Conservation (phyloP, 768 basidiomycete genomes). For the Cystofilobasidium capitatum region DNA sequence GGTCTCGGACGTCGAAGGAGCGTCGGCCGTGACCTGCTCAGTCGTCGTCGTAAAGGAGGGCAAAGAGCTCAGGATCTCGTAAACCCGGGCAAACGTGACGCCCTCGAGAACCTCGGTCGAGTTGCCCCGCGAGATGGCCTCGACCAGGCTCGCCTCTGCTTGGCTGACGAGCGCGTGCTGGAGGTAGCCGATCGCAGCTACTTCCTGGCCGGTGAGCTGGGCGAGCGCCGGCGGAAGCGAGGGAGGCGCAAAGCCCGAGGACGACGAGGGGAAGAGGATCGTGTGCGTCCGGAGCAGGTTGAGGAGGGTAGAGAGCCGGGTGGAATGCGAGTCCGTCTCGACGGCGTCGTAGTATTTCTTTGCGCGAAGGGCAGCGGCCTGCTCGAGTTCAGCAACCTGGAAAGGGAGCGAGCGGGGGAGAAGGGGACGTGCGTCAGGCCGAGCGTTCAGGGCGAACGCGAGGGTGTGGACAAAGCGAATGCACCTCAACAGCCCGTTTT, state of each 20-base stretch:
- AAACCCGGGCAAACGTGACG: background rate
- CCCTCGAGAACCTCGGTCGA: background rate
- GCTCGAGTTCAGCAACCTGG: constrained; percentile 3
- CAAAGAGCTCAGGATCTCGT: background rate
- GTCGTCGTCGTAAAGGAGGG: background rate
- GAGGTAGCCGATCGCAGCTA: background rate
- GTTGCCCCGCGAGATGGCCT: background rate
- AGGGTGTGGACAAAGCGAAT: background rate
- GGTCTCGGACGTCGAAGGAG: background rate
- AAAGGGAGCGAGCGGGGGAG: too few species aligned
- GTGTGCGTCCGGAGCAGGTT: background rate
- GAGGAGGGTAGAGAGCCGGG: background rate
- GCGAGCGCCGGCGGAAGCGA: background rate
- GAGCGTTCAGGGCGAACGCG: too few species aligned
- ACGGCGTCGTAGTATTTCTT: background rate
- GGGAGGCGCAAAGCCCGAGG: background rate
- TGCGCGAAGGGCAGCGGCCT: background rate
- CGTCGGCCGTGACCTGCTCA: background rate
- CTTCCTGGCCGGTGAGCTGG: background rate
- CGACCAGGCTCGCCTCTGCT: background rate
- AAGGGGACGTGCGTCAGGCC: too few species aligned
- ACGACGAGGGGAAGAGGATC: background rate
- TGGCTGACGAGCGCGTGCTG: background rate
- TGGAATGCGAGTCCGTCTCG: background rate
- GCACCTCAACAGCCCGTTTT: background rate